phyloP scores from a whole-genome alignment of 148 eudicot species.

The Chenopodium album region DNA sequence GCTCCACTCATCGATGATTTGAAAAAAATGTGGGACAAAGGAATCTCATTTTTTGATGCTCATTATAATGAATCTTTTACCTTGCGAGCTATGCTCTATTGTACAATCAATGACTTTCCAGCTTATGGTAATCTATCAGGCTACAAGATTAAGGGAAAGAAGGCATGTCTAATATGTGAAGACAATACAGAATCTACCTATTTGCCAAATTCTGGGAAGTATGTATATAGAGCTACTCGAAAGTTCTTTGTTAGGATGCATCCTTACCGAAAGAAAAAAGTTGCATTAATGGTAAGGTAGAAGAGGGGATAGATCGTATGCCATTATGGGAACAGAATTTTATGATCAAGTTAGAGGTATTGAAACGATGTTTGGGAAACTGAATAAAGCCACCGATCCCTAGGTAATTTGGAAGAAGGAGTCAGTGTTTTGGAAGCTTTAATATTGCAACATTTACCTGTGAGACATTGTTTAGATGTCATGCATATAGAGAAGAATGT shows the following conservation, averaged over 20 bases:
- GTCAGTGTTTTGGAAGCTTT: background rate
- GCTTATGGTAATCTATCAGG: too few species aligned
- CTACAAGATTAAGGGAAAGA: too few species aligned
- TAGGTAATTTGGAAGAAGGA: background rate
- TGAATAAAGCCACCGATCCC: background rate
- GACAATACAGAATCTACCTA: too few species aligned
- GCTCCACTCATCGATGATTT: too few species aligned
- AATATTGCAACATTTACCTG: conserved; percentile 6
- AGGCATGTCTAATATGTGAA: too few species aligned
- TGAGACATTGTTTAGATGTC: background rate
- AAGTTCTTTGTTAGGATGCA: background rate
- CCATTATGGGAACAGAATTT: background rate
- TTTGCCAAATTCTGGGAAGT: too few species aligned
- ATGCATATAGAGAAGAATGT: too few species aligned
- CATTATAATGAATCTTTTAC: too few species aligned
- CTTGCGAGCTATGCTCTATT: too few species aligned
- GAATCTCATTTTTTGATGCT: too few species aligned
- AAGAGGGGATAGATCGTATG: background rate
- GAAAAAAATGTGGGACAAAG: too few species aligned
- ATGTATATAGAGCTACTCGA: background rate
- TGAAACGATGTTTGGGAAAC: background rate
- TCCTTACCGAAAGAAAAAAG: background rate
- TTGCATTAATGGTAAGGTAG: conserved; percentile 1
- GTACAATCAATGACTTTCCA: too few species aligned
- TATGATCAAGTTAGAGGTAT: background rate